A percentile compares a stretch with the other conserved stretches of the same genome.
Evolutionary conservation across 768 basidiomycete species (phyloP).

Genomic region (Epithele typhae): DNA sequence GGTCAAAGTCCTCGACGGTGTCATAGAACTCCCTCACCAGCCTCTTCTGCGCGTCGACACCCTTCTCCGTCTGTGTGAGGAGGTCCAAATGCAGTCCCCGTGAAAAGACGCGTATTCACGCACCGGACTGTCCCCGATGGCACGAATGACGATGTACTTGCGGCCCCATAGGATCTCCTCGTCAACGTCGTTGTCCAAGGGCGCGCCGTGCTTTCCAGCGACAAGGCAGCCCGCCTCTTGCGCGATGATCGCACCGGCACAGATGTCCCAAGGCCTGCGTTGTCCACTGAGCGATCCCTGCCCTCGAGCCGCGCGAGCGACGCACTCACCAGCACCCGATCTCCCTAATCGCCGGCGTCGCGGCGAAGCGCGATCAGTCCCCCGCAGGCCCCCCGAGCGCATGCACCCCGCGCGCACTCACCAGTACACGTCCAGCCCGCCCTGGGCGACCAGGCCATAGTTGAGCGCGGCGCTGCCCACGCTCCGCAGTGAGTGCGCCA

Average conservation of each 20-base stretch:
- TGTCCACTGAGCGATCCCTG: no score
- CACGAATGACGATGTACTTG: conserved; percentile 77
- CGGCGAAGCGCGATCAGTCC: no score
- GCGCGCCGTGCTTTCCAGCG: conserved; percentile 56
- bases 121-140: conserved; percentile 56
- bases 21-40: conserved; percentile 84
- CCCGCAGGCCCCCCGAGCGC: no score
- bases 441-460: conserved; percentile 82
- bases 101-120: no score
- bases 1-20: conserved; percentile 68
- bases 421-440: conserved; percentile 87
- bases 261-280: conserved; percentile 85
- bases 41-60: conserved; percentile 67
- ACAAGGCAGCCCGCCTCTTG: conserved; percentile 84
- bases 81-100: no score
- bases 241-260: conserved; percentile 86
- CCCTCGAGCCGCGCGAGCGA: no score
- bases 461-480: conserved; percentile 84
- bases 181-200: conserved; percentile 47
- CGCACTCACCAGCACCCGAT: no score
- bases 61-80: conserved; percentile 47
- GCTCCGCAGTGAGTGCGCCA: conserved; percentile 82
- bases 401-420: no score
- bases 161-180: conserved; percentile 71
- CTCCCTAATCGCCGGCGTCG: no score